Evolutionary conservation across 2,329 filamentous ascomycete genomes (phyloP).

Genomic region (Thielaviopsis cerberus): DNA sequence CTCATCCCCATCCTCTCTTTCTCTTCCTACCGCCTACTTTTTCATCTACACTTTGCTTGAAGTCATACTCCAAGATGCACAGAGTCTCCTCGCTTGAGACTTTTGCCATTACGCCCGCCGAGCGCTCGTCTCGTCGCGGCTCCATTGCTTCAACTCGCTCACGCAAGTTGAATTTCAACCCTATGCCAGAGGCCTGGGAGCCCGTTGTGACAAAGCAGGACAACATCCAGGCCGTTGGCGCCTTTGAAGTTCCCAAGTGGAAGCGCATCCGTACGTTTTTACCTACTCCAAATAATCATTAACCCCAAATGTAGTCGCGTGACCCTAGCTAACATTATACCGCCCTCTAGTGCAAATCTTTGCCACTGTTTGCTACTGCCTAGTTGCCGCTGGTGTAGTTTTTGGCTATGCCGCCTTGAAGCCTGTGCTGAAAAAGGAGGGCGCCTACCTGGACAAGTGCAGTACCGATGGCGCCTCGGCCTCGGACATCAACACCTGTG

Average conservation of each 20-base stretch:
- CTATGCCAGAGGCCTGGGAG: conserved; percentile 33
- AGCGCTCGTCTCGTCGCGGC: conserved; percentile 20
- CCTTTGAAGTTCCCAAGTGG: conserved; percentile 36
- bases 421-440: conserved; percentile 55
- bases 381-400: conserved; percentile 43
- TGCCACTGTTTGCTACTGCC: conserved; percentile 23
- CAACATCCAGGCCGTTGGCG: conserved; percentile 28
- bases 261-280: conserved; percentile 30
- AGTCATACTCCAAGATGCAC: conserved; percentile 19
- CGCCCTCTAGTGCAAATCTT: conserved; percentile 20
- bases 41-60: background rate
- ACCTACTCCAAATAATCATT: background rate
- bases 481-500: conserved; percentile 23
- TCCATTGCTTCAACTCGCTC: conserved; percentile 29
- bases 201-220: conserved; percentile 22
- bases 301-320: background rate
- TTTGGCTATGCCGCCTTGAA: conserved; percentile 78
- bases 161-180: conserved; percentile 35
- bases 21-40: background rate
- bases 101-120: conserved; percentile 24
- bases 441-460: conserved; percentile 51
- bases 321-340: background rate
- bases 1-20: background rate
- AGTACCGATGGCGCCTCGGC: conserved; percentile 14
- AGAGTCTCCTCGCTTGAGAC: conserved; percentile 35